A percentile compares a stretch with the other conserved stretches of the same genome.
These are phyloP conservation scores for Murraya koenigii DNA, from an alignment of 345 rosid genomes.

Conservation along the genomic window DNA sequence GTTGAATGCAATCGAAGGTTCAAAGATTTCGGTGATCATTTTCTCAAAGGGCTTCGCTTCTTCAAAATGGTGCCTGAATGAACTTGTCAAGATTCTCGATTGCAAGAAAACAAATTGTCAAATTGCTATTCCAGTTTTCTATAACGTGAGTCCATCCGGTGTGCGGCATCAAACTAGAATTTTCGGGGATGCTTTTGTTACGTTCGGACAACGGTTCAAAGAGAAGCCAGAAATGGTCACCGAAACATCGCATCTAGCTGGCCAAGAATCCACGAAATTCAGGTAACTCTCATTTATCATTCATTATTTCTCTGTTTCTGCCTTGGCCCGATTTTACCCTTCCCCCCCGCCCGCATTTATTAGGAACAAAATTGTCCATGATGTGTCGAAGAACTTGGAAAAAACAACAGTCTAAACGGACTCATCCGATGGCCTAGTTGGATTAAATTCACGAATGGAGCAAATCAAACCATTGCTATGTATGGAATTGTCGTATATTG, in stretches of 20 bases:
- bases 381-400: background rate
- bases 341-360: background rate
- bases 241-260: background rate
- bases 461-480: background rate
- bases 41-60: background rate
- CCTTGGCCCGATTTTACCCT: background rate
- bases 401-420: background rate
- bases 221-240: background rate
- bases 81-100: background rate
- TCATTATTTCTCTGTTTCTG: background rate
- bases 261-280: background rate
- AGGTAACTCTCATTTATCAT: background rate
- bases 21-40: background rate
- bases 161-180: background rate
- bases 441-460: background rate
- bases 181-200: background rate
- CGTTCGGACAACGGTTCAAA: background rate
- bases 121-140: background rate
- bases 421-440: background rate
- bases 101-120: background rate
- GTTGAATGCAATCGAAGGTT: background rate
- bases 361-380: background rate
- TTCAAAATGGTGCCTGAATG: background rate
- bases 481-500: background rate
- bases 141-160: background rate